Percentiles rank a stretch among this genome's conserved stretches.
These are phyloP conservation scores for Balakata baccata DNA, from an alignment of 345 rosid species.

Conservation along the genomic window DNA sequence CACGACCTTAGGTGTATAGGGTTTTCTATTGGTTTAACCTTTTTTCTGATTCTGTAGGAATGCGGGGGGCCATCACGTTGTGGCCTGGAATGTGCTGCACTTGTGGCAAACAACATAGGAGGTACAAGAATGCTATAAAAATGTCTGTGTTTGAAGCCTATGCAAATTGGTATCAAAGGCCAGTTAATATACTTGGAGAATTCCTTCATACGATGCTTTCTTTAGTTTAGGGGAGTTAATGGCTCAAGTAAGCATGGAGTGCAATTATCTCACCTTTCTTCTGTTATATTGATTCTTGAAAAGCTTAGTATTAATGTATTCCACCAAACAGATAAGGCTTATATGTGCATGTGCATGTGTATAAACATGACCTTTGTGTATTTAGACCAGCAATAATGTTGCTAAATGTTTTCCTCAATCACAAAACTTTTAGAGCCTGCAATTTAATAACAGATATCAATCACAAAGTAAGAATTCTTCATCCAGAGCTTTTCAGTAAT, in stretches of 20 bases:
- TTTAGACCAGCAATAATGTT: neutral
- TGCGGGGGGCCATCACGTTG: slow-evolving; percentile 82
- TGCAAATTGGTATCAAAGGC: neutral
- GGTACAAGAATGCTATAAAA: slow-evolving; percentile 43
- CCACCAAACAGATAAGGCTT: too few species aligned
- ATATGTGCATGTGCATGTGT: neutral
- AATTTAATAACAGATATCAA: neutral
- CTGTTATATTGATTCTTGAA: neutral
- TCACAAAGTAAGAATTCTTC: neutral
- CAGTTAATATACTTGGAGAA: neutral
- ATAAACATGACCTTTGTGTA: neutral
- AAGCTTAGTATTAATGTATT: neutral
- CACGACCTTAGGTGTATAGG: neutral
- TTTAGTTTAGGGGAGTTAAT: neutral
- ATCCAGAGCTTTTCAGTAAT: neutral
- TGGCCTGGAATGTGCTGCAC: slow-evolving; percentile 80
- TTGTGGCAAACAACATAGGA: slow-evolving; percentile 49
- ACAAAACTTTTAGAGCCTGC: neutral
- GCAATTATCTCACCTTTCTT: neutral
- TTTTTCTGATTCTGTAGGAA: slow-evolving; percentile 39
- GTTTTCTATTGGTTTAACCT: neutral
- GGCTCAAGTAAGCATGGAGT: neutral
- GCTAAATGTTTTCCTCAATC: neutral
- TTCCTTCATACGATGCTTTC: neutral
- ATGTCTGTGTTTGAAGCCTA: neutral